These are phyloP conservation scores for Termitomyces heimii DNA, from an alignment of 768 basidiomycete species.

Conservation along the genomic window DNA sequence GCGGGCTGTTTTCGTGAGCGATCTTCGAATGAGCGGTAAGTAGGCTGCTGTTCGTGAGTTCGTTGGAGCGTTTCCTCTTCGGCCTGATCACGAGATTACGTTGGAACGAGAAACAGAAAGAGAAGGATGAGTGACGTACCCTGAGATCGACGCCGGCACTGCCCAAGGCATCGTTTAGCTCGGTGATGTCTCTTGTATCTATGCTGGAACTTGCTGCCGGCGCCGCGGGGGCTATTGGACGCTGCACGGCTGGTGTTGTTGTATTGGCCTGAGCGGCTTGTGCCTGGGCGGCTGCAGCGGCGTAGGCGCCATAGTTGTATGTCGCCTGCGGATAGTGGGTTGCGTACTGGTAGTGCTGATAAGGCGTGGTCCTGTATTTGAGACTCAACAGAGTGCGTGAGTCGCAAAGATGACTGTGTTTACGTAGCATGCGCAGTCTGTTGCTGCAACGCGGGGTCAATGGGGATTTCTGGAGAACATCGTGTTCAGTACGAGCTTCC, in stretches of 20 bases:
- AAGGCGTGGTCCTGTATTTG: conserved; percentile 35
- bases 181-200: conserved; percentile 70
- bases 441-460: background rate
- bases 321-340: conserved; percentile 39
- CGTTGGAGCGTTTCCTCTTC: conserved; percentile 81
- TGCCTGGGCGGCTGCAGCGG: conserved; percentile 26
- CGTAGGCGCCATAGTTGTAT: conserved; percentile 39
- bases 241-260: conserved; percentile 16
- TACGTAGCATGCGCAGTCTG: conserved; percentile 38
- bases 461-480: conserved; percentile 38
- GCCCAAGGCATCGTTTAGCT: conserved; percentile 78
- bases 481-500: background rate
- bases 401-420: conserved; percentile 18
- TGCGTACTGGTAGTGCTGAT: conserved; percentile 44
- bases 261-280: conserved; percentile 19
- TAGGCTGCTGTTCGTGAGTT: conserved; percentile 51
- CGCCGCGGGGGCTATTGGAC: conserved; percentile 7
- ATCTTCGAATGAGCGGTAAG: conserved; percentile 69
- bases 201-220: conserved; percentile 27
- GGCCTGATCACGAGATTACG: conserved; percentile 47
- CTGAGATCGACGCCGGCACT: conserved; percentile 85
- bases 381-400: conserved; percentile 13
- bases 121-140: conserved; percentile 29
- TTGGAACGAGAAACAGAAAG: background rate
- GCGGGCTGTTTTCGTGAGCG: conserved; percentile 72